Evolutionary conservation across 2,329 filamentous ascomycete species (phyloP), one percentile per base, ranked within the genome.

Genomic region (Pestalotiopsis sp.): DNA sequence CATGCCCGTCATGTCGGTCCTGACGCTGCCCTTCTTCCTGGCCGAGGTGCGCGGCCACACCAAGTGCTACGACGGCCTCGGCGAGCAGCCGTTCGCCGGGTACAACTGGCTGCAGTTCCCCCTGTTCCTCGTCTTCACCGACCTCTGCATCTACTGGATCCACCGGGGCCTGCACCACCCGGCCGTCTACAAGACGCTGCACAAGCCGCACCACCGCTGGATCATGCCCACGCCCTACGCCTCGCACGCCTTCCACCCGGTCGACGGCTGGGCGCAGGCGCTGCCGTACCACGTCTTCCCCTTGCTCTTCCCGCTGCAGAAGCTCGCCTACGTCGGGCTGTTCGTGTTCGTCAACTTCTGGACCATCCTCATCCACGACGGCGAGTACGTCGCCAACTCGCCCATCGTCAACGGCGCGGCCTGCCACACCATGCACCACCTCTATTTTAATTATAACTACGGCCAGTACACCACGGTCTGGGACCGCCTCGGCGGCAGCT

Each of bases 191-290:
- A 97, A 95, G 85, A 85, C 86, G 73, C 87, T 98, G 64, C 95
- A 98, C 88, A 98, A 98, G 89, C 92, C 94, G 73, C 95, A 98
- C 83, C 95, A 98, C 90, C 98, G 97, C 85, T 98, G 95, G 95
- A 98, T 98, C 82, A 97, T 98, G 93, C 95, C 95, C 3, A 97
- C 94, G 3, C 95, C 95, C 0, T 98, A 90, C 79, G 95, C 95
- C 57, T 94, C 92, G 74, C 93, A 97, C 78, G 95, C 95, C 68
- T 98, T 98, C 88, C 94, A 98, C 84, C 95, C 95, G 1, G 80
- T 98, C 65, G 95, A 98, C 78, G 95, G 95, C 77, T 98, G 92
- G 82, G 87, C 90, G 12, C 95, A 98, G 84, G 93, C 92, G 70
- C 79, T 97, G 61, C 95, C 95, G 0, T 98, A 98, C 84, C 95